Evolutionary conservation across 75 land plant genomes (phyloP).

Genomic region (Chamaecyparis obtusa): DNA sequence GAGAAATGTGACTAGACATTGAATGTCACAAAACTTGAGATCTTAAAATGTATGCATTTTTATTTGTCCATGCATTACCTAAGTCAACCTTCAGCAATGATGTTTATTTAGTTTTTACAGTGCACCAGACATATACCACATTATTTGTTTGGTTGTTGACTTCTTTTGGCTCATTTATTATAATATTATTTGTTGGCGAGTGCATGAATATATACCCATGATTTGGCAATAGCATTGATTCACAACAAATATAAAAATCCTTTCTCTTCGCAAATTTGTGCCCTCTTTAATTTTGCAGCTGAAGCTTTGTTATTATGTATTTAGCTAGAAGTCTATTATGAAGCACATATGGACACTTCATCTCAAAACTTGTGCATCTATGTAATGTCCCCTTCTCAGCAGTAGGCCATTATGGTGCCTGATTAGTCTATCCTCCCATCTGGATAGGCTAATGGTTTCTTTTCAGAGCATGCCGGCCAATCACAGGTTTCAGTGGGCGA

Average conservation of each 20-base stretch:
- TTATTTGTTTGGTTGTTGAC: not conserved
- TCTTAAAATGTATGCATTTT: not conserved
- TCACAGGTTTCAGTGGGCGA: too few species aligned
- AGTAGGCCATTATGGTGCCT: too few species aligned
- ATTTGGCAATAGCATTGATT: not conserved
- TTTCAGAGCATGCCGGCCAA: too few species aligned
- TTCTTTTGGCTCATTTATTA: not conserved
- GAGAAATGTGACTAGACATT: not conserved
- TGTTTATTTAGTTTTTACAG: not conserved
- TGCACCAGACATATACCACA: not conserved
- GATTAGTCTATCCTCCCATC: too few species aligned
- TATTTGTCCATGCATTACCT: not conserved
- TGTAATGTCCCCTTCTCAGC: too few species aligned
- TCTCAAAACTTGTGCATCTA: too few species aligned
- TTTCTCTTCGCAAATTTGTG: not conserved
- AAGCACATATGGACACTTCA: too few species aligned
- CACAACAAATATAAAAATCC: not conserved
- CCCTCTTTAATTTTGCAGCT: too few species aligned
- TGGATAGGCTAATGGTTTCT: too few species aligned
- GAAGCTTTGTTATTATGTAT: too few species aligned
- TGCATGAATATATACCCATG: not conserved
- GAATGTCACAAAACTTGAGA: not conserved
- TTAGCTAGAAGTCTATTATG: too few species aligned
- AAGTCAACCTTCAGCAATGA: slow-evolving; percentile 1
- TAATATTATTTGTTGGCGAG: not conserved